Evolutionary conservation across 2,329 filamentous ascomycete genomes (phyloP).

Genomic region (Magnaporthiopsis rhizophila): DNA sequence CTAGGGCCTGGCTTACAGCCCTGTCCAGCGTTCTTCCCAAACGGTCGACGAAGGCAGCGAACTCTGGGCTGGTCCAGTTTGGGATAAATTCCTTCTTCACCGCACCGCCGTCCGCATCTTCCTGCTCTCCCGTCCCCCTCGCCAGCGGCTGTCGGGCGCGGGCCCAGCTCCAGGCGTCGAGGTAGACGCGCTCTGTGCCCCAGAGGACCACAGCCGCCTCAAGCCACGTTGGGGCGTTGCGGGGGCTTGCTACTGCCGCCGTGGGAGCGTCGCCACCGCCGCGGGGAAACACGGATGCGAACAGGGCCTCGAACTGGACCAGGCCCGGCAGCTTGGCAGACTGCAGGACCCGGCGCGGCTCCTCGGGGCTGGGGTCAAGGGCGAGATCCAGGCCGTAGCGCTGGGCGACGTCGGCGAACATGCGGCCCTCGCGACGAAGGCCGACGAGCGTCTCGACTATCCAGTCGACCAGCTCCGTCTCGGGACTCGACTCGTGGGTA

Average conservation of each 20-base stretch:
- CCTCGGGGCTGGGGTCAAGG: constrained; percentile 15
- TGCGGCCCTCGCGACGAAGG: constrained; percentile 57
- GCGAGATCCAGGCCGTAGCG: constrained; percentile 50
- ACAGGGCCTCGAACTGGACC: constrained; percentile 35
- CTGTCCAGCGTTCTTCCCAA: constrained; percentile 48
- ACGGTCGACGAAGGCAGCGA: constrained; percentile 48
- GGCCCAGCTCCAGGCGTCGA: constrained; percentile 51
- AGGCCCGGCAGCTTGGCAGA: constrained; percentile 31
- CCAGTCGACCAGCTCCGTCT: constrained; percentile 52
- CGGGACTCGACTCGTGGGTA: constrained; percentile 25
- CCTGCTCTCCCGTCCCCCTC: constrained; percentile 14
- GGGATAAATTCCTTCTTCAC: constrained; percentile 57
- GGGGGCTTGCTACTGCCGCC: neutral
- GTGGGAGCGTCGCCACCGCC: neutral
- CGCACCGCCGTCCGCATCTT: constrained; percentile 56
- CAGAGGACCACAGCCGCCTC: constrained; percentile 68
- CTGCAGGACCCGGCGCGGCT: constrained; percentile 13
- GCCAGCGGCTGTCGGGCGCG: constrained; percentile 17
- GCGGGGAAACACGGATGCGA: constrained; percentile 40
- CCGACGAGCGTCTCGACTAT: constrained; percentile 58
- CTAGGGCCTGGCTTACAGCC: constrained; percentile 33
- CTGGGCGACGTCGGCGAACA: constrained; percentile 57
- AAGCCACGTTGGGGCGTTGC: constrained; percentile 30
- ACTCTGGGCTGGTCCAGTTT: constrained; percentile 59
- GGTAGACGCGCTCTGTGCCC: constrained; percentile 63